Percentiles rank a stretch among this genome's conserved stretches.
These are phyloP conservation scores for Lactuca sativa DNA, from an alignment of 129 eudicot genomes.

Conservation along the genomic window DNA sequence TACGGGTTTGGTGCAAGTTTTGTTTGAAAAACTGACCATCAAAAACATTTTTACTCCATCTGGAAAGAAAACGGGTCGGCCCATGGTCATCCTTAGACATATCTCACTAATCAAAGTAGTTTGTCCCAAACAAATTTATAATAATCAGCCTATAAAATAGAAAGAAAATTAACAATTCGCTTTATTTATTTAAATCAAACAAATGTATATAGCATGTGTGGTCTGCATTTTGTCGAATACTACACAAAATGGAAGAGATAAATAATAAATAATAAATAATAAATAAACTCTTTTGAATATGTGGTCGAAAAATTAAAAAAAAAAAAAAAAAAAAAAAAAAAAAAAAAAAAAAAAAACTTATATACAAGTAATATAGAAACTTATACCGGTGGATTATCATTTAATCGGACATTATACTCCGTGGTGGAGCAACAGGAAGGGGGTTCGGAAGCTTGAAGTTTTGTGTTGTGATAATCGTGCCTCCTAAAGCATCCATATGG, in stretches of 20 bases:
- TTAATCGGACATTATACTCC: conserved; percentile 9
- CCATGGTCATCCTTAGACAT: too few relatives aligned
- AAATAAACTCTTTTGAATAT: conserved; percentile 7
- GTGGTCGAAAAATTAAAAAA: conserved; percentile 13
- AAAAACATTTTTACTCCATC: too few relatives aligned
- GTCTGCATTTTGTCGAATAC: not conserved
- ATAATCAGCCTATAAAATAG: not conserved
- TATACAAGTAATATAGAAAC: conserved; percentile 13
- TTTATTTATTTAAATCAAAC: conserved; percentile 7
- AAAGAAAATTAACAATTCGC: not conserved
- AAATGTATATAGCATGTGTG: conserved; percentile 9
- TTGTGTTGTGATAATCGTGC: conserved; percentile 21
- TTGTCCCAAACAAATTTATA: too few relatives aligned
- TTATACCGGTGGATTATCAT: not conserved
- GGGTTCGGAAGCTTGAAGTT: conserved; percentile 60
- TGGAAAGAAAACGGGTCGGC: too few relatives aligned
- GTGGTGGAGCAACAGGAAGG: conserved; percentile 30
- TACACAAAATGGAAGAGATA: not conserved
- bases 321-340: conserved; percentile 5
- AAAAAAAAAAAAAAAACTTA: conserved; percentile 13
- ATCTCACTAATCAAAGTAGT: too few relatives aligned
- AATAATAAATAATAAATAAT: not conserved
- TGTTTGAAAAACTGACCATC: too few relatives aligned
- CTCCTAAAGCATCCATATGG: conserved; percentile 53
- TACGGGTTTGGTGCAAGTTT: too few relatives aligned